A percentile compares a stretch with the other conserved stretches of the same genome.
Evolutionary conservation across 1,284 basidiomycete species (phyloP).

Genomic region (Schizophyllum commune): DNA sequence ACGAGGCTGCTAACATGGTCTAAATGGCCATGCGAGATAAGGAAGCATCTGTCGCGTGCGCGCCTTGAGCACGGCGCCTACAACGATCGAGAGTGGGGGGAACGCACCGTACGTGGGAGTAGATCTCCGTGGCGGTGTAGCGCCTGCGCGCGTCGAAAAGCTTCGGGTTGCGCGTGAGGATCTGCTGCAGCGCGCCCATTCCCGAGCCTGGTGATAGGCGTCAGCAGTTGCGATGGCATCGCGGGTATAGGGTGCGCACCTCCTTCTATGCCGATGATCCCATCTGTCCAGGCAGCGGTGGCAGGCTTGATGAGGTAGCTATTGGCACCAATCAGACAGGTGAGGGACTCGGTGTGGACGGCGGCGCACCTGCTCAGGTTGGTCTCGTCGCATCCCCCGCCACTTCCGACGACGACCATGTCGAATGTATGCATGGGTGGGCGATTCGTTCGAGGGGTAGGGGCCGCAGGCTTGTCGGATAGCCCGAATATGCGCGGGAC

Average conservation of each 20-base stretch:
- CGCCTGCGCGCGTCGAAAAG: slow-evolving; percentile 34
- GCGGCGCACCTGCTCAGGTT: slow-evolving; percentile 62
- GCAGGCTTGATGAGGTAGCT: slow-evolving; percentile 68
- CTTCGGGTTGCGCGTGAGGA: slow-evolving; percentile 43
- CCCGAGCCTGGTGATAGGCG: slow-evolving; percentile 49
- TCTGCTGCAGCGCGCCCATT: slow-evolving; percentile 50
- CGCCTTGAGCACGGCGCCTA: not conserved
- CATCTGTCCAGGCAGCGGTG: slow-evolving; percentile 53
- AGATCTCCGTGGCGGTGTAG: slow-evolving; percentile 44
- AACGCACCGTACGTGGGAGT: slow-evolving; percentile 49
- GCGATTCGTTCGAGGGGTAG: slow-evolving; percentile 5
- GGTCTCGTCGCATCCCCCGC: slow-evolving; percentile 69
- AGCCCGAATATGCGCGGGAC: slow-evolving; percentile 3
- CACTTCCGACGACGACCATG: slow-evolving; percentile 66
- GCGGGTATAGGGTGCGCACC: slow-evolving; percentile 34
- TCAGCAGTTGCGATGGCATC: slow-evolving; percentile 1
- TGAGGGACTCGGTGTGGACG: slow-evolving; percentile 6
- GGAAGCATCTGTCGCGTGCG: slow-evolving; percentile 45
- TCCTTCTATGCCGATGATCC: slow-evolving; percentile 66
- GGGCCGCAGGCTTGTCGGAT: slow-evolving; percentile 2
- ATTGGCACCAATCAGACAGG: slow-evolving; percentile 16
- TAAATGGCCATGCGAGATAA: slow-evolving; percentile 76
- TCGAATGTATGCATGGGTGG: slow-evolving; percentile 48
- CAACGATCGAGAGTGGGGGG: not conserved
- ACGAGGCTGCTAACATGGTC: slow-evolving; percentile 76